Conservation (phyloP, 2,329 filamentous ascomycete genomes). For the Ascomycota sp. region DNA sequence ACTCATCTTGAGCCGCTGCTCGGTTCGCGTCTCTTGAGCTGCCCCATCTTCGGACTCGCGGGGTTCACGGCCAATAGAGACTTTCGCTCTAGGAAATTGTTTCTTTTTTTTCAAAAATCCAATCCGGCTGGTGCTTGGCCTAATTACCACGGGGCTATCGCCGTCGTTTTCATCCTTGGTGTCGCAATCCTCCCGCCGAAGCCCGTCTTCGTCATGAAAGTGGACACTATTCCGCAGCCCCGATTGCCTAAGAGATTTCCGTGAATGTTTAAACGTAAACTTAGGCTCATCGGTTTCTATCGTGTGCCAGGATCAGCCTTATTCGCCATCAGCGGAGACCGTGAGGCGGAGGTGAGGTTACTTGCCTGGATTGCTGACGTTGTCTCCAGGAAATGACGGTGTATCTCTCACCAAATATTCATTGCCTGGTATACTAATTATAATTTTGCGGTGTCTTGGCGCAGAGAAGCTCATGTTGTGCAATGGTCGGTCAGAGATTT, state of each 20-base stretch:
- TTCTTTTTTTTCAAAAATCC: conserved; percentile 44
- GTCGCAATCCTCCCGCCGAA: conserved; percentile 5
- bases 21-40: conserved; percentile 38
- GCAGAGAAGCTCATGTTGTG: conserved; percentile 32
- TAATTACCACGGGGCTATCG: conserved; percentile 25
- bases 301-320: conserved; percentile 13
- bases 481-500: too few species aligned
- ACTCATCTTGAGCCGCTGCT: conserved; percentile 41
- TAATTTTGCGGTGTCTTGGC: conserved; percentile 48
- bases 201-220: conserved; percentile 17
- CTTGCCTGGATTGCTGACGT: conserved; percentile 16
- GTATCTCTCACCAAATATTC: conserved; percentile 23
- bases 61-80: conserved; percentile 54
- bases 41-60: conserved; percentile 26
- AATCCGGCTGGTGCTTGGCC: conserved; percentile 24
- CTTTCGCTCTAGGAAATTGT: conserved; percentile 31
- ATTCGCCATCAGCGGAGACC: conserved; percentile 12
- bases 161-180: conserved; percentile 20
- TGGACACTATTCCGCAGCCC: conserved; percentile 35
- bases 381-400: conserved; percentile 6
- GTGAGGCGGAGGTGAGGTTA: conserved; percentile 5
- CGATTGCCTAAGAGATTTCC: conserved; percentile 36
- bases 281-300: conserved; percentile 15
- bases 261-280: conserved; percentile 21
- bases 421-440: conserved; percentile 51